Base-by-base conservation (phyloP, 768 basidiomycete species). In the Cyclocybe cylindracea region DNA sequence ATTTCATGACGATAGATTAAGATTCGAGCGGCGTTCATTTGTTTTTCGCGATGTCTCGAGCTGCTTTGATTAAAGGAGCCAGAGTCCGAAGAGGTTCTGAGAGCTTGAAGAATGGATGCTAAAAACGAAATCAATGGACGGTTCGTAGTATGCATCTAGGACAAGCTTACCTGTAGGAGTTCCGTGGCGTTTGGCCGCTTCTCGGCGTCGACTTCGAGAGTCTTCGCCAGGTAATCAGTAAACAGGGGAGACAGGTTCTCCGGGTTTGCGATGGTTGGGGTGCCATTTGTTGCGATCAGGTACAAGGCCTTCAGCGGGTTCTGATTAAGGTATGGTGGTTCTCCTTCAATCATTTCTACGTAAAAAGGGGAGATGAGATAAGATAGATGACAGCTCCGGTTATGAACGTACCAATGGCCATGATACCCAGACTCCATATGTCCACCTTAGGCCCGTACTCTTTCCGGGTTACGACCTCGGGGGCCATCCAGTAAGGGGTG, bases 381-480 rank as follows among this genome's bases (percentile, higher is more conserved):
- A 61, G 57, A 43, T 34, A 40, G 18, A 34, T 39, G 14, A 40
- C 44, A 33, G 33, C 35, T 40, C 4, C 40, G 47, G 14, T 41
- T 47, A 36, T 39, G 24, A 39, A 46, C 76, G 67, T 68, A 89
- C 93, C 94, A 58, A 97, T 91, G 40, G 94, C 90, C 84, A 96
- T 97, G 76, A 98, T 97, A 3, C 94, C 94, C 57, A 97, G 72
- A 67, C 87, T 90, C 94, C 95, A 97, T 51, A 98, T 93, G 62
- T 97, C 95, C n/a, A 98, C 95, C 66, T 98, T 98, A 10, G 95
- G 91, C 0, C 95, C 95, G 67, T 97, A 97, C 71, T 97, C 95
- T 69, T 97, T 97, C 48, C 94, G 85, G 19, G 94, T 98, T 57
- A 97, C 95, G 43, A 98, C 95, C 67, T 98, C 95, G 0, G 95